Percentiles rank a stretch among this genome's conserved stretches.
Evolutionary conservation across 257 asterid species (phyloP).

Genomic region (Coffea canephora): DNA sequence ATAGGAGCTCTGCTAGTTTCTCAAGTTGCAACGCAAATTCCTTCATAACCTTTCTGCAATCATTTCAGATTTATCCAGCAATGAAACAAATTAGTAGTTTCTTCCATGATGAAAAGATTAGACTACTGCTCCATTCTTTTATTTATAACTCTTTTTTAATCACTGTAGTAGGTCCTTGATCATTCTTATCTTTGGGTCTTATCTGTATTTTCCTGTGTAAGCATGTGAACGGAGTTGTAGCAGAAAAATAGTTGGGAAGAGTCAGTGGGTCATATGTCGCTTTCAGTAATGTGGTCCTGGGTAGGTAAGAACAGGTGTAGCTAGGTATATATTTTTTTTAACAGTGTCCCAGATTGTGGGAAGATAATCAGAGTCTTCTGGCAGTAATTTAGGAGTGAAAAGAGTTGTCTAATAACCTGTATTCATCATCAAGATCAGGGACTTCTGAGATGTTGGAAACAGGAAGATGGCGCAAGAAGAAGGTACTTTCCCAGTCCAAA

Average conservation of each 20-base stretch:
- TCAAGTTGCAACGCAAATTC: constrained; percentile 59
- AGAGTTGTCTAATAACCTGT: constrained; percentile 36
- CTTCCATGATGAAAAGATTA: neutral
- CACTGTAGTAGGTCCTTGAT: neutral
- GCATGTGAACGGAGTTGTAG: neutral
- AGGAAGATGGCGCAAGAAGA: constrained; percentile 61
- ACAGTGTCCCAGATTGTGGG: constrained; percentile 25
- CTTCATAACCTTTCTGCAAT: constrained; percentile 53
- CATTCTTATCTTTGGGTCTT: neutral
- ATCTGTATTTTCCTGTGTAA: neutral
- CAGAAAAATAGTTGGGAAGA: neutral
- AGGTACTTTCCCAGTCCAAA: constrained; percentile 71
- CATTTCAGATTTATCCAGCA: neutral
- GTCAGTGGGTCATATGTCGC: neutral
- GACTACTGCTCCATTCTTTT: neutral
- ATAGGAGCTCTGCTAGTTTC: constrained; percentile 57
- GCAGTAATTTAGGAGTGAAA: neutral
- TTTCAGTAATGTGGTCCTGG: constrained; percentile 19
- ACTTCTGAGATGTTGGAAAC: constrained; percentile 54
- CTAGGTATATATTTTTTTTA: constrained; percentile 7
- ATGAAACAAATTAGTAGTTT: neutral
- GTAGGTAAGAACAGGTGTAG: constrained; percentile 9
- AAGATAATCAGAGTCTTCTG: neutral
- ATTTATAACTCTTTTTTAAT: neutral
- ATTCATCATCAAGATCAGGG: constrained; percentile 60